These are phyloP conservation scores for Tympanopsis confertula DNA, from an alignment of 2,329 filamentous ascomycete species.

Conservation along the genomic window DNA sequence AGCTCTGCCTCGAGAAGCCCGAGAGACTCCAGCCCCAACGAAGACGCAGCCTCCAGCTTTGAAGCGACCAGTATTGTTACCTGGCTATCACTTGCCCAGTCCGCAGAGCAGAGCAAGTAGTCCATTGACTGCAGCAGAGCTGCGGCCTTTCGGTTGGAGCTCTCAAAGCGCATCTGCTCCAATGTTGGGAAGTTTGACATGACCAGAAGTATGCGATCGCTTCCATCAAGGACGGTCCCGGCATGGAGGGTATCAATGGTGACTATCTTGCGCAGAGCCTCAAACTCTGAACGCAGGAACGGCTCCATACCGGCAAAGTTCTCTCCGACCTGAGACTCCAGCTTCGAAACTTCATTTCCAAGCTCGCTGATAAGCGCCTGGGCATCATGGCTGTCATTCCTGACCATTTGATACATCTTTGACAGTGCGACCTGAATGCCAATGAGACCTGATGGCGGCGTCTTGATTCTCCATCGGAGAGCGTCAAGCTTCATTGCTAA, in stretches of 20 bases:
- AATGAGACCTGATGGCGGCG: constrained; percentile 36
- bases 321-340: constrained; percentile 33
- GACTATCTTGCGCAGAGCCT: constrained; percentile 39
- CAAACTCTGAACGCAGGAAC: constrained; percentile 43
- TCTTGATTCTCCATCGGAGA: constrained; percentile 44
- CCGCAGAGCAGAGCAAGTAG: constrained; percentile 26
- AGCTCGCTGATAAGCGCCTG: constrained; percentile 36
- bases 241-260: constrained; percentile 25
- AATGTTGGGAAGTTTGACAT: constrained; percentile 32
- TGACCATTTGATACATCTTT: constrained; percentile 40
- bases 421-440: constrained; percentile 41
- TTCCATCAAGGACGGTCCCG: too few relatives aligned
- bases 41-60: constrained; percentile 36
- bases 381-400: constrained; percentile 27
- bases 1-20: constrained; percentile 54
- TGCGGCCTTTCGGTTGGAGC: constrained; percentile 21
- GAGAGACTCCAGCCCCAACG: constrained; percentile 47
- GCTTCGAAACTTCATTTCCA: constrained; percentile 33
- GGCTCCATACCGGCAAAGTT: constrained; percentile 29
- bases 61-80: constrained; percentile 37
- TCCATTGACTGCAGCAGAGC: constrained; percentile 33
- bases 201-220: constrained; percentile 28
- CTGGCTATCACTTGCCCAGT: constrained; percentile 33
- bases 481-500: constrained; percentile 49
- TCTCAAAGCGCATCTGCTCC: constrained; percentile 29